Percentiles rank a stretch among this genome's conserved stretches.
Evolutionary conservation across 345 rosid species (phyloP).

Genomic region (Theobroma cacao): DNA sequence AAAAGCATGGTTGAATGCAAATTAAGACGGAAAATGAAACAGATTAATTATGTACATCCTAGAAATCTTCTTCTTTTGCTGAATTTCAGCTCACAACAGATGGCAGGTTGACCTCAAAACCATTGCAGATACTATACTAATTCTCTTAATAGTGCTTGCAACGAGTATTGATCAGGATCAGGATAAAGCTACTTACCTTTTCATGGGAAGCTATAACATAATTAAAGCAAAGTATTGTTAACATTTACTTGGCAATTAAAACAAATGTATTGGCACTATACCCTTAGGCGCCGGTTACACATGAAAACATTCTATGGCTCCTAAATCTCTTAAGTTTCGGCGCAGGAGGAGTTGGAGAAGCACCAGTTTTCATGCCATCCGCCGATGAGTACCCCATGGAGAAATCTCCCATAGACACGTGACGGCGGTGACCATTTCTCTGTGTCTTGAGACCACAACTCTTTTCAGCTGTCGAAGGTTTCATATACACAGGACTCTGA

Average conservation of each 20-base stretch:
- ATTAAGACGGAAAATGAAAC: too few species aligned
- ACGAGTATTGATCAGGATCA: neutral
- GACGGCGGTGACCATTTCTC: slow-evolving; percentile 35
- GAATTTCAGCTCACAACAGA: neutral
- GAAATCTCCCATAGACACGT: slow-evolving; percentile 46
- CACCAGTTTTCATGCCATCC: neutral
- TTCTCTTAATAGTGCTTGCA: neutral
- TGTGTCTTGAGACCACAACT: neutral
- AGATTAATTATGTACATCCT: neutral
- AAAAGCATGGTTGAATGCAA: neutral
- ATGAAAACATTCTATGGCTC: slow-evolving; percentile 66
- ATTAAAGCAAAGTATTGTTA: neutral
- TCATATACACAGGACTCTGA: neutral
- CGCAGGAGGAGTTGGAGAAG: slow-evolving; percentile 18
- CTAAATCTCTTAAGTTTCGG: slow-evolving; percentile 50
- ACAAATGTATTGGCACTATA: slow-evolving; percentile 5
- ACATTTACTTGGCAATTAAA: neutral
- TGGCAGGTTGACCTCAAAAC: neutral
- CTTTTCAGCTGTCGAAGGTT: slow-evolving; percentile 12
- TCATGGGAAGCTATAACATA: neutral
- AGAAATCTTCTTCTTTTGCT: neutral
- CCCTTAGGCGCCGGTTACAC: slow-evolving; percentile 36
- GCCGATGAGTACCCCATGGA: slow-evolving; percentile 16
- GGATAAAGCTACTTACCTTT: neutral
- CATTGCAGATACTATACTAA: neutral